Evolutionary conservation across 2,329 filamentous ascomycete species (phyloP).

Genomic region (Arthroderma sp.): DNA sequence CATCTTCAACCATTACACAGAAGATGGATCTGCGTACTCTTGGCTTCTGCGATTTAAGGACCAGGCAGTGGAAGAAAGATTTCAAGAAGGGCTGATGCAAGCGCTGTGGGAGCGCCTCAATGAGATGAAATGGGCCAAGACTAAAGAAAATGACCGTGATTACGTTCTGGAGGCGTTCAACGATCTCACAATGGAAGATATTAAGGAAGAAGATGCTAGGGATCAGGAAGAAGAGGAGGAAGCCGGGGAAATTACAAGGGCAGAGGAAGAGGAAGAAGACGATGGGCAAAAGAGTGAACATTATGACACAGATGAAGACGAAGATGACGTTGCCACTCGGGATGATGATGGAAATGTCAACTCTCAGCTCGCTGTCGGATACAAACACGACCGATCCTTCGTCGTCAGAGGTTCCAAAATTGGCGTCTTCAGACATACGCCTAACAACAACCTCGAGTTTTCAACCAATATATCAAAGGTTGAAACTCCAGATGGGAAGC

Average conservation of each 20-base stretch:
- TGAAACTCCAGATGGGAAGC: conserved; percentile 69
- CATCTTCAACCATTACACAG: conserved; percentile 93
- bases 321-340: conserved; percentile 57
- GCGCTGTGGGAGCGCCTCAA: conserved; percentile 95
- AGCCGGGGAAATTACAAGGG: conserved; percentile 46
- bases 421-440: conserved; percentile 93
- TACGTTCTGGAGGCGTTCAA: conserved; percentile 95
- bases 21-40: conserved; percentile 81
- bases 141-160: conserved; percentile 82
- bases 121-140: conserved; percentile 83
- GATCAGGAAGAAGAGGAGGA: conserved; percentile 46
- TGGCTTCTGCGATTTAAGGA: conserved; percentile 92
- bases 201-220: conserved; percentile 45
- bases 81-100: conserved; percentile 90
- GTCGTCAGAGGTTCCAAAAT: conserved; percentile 97
- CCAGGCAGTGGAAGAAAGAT: conserved; percentile 64
- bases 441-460: conserved; percentile 86
- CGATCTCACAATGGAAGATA: conserved; percentile 83
- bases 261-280: conserved; percentile 50
- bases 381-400: conserved; percentile 93
- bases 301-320: conserved; percentile 65
- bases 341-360: conserved; percentile 75
- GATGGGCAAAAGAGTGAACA: conserved; percentile 59
- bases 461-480: conserved; percentile 96
- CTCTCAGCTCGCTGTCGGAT: conserved; percentile 86